Evolutionary conservation across 2,329 filamentous ascomycete species (phyloP).

Genomic region (Diaporthe citri): DNA sequence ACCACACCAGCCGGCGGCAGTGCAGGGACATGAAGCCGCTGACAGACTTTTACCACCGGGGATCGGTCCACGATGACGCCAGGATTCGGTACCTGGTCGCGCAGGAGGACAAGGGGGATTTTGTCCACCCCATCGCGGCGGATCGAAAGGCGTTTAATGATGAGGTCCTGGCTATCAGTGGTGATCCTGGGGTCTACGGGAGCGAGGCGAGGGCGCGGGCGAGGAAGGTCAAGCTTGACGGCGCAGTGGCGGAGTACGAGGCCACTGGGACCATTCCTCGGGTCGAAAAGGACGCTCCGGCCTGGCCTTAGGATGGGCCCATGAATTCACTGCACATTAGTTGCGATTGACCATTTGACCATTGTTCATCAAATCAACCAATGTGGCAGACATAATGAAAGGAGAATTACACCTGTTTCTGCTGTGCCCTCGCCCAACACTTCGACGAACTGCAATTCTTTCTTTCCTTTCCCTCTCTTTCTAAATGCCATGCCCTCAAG

Average conservation of each 20-base stretch:
- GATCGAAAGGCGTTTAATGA: not conserved
- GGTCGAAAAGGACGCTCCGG: not conserved
- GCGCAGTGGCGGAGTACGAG: slow-evolving; percentile 3
- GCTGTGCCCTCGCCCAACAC: fast-evolving
- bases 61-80: slow-evolving; percentile 1
- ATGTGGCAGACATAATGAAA: not conserved
- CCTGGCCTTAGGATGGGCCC: not conserved
- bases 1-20: slow-evolving; percentile 5
- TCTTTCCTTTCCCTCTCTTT: not conserved
- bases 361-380: not conserved
- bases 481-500: not conserved
- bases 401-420: not conserved
- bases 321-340: no score
- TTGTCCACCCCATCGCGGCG: not conserved
- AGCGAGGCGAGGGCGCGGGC: slow-evolving; percentile 16
- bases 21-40: slow-evolving; percentile 6
- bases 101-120: not conserved
- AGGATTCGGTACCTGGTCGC: slow-evolving; percentile 17
- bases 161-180: not conserved
- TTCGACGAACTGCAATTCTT: not conserved
- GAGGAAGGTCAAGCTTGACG: slow-evolving; percentile 20
- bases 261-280: slow-evolving; percentile 18
- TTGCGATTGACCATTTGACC: not conserved
- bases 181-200: slow-evolving; percentile 2
- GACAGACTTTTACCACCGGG: not conserved